These are phyloP conservation scores for Ceriops zippeliana DNA, from an alignment of 345 rosid species.

Conservation along the genomic window DNA sequence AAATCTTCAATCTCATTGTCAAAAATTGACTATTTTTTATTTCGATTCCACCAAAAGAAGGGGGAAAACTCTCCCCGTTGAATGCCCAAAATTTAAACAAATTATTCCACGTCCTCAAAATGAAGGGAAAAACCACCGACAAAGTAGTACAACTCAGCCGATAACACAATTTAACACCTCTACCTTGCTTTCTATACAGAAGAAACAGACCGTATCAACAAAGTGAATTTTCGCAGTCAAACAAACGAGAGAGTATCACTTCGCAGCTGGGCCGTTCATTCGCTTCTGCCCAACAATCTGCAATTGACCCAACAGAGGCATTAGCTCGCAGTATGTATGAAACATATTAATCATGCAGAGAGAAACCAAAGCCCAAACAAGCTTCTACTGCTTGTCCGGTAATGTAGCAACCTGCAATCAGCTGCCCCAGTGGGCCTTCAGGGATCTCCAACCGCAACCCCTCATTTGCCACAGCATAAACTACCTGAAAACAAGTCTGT, in stretches of 20 bases:
- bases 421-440: slow-evolving; percentile 78
- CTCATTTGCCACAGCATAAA: slow-evolving; percentile 81
- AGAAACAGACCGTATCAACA: slow-evolving; percentile 45
- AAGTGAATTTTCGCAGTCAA: slow-evolving; percentile 68
- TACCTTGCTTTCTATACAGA: slow-evolving; percentile 40
- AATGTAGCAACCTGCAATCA: slow-evolving; percentile 69
- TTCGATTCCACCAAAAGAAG: not conserved
- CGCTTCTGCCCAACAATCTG: slow-evolving; percentile 96
- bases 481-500: slow-evolving; percentile 53
- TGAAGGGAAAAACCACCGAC: slow-evolving; percentile 24
- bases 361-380: not conserved
- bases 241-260: slow-evolving; percentile 77
- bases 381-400: not conserved
- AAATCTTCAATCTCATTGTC: no score
- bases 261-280: slow-evolving; percentile 80
- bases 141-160: slow-evolving; percentile 36
- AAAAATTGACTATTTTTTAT: no score
- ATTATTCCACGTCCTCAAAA: slow-evolving; percentile 16
- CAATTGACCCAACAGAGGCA: not conserved
- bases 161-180: slow-evolving; percentile 34
- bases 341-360: no score
- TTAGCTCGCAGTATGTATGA: no score
- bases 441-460: slow-evolving; percentile 86
- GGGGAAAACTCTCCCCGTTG: not conserved
- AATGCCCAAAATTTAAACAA: slow-evolving; percentile 17